A percentile compares a stretch with the other conserved stretches of the same genome.
Evolutionary conservation across 169 alveolate species (phyloP).

Genomic region (Plasmodium chabaudi): DNA sequence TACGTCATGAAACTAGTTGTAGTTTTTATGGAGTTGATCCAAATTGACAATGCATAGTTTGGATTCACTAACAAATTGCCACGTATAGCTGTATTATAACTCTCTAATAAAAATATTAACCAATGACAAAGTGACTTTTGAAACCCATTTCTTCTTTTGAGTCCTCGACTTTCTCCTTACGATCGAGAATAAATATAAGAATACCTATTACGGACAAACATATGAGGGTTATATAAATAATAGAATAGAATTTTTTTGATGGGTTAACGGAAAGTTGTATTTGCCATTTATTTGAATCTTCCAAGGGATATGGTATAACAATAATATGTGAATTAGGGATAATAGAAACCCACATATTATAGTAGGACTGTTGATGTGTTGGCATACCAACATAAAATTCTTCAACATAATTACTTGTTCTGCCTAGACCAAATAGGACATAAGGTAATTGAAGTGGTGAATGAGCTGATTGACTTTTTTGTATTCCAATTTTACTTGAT

Average conservation of each 20-base stretch:
- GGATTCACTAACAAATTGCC: too few species aligned
- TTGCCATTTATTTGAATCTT: conserved; percentile 82
- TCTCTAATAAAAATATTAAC: conserved; percentile 1
- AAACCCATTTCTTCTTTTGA: conserved; percentile 86
- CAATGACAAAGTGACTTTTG: conserved; percentile 75
- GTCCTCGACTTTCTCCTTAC: conserved; percentile 83
- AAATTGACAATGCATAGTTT: too few species aligned
- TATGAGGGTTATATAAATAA: conserved; percentile 77
- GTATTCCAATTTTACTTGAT: conserved; percentile 79
- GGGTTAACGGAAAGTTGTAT: conserved; percentile 85
- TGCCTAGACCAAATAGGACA: conserved; percentile 85
- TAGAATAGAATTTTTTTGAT: conserved; percentile 81
- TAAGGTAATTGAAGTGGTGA: conserved; percentile 79
- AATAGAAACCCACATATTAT: conserved; percentile 87
- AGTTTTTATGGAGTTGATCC: too few species aligned
- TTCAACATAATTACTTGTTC: conserved; percentile 90
- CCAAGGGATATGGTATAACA: conserved; percentile 82
- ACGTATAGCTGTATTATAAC: too few species aligned
- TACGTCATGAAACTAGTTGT: too few species aligned
- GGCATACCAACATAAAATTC: conserved; percentile 89
- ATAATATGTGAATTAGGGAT: conserved; percentile 86
- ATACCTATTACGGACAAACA: conserved; percentile 82
- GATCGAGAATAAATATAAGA: conserved; percentile 80
- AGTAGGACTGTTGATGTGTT: conserved; percentile 77
- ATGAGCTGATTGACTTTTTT: conserved; percentile 79